Evolutionary conservation across 305 asterid species (phyloP), one percentile per base, ranked within the genome.

Genomic region (Coffea humblotiana): DNA sequence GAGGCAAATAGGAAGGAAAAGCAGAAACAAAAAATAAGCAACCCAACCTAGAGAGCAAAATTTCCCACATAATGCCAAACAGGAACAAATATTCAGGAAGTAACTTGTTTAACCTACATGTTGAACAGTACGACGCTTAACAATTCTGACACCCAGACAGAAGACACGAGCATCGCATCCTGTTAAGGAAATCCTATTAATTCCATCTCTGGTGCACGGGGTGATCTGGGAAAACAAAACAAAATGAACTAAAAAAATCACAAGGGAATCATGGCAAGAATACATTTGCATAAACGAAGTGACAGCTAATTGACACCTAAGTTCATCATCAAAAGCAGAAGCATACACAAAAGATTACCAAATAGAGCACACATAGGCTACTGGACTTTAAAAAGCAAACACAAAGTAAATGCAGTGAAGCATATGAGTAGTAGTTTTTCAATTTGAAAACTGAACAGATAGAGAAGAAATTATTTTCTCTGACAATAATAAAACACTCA

Each of bases 141-240:
- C 98, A 82, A 94, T 86, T 90, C 99, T 89, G 77, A 96, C 97
- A 73, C 99, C 99, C 74, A 93, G 78, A 80, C 99, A 96, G 86
- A 96, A 96, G 60, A 85, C 81, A 45, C 99, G 98, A 85, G 93
- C 88, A 91, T 96, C 99, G 72, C 93, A 89, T 78, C 98, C 97
- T 76, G 92, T 91, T 84, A 96, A 84, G 72, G 87, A 88, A 87
- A 96, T 90, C 86, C 90, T 94, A 89, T 96, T 94, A 83, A 92
- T 90, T 86, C 99, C 98, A 54, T 96, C 99, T 90, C 91, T 87
- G 86, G 95, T 92, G 90, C 91, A 94, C 71, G 92, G 86, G 81
- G 98, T 93, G 87, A 94, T 90, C 99, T 96, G 91, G 82, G 78
- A 88, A 88, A 81, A 85, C 74, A 76, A 82, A 72, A 66, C 79